These are phyloP conservation scores for Amanita phalloides DNA, from an alignment of 768 basidiomycete genomes.

Conservation along the genomic window DNA sequence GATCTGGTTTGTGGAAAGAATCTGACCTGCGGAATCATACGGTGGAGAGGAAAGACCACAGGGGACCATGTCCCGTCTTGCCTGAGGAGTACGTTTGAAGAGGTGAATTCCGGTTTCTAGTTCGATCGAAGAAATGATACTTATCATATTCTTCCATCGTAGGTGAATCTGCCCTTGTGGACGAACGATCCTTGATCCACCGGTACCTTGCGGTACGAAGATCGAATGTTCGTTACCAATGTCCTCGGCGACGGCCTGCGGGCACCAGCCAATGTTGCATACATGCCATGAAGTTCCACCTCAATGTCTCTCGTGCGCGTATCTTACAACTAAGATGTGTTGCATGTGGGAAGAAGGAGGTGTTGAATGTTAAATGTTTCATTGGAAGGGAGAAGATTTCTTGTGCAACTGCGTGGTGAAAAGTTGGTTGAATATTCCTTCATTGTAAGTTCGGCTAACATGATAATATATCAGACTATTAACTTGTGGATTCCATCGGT, in stretches of 20 bases:
- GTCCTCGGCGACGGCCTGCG: constrained; percentile 64
- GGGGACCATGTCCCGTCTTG: constrained; percentile 75
- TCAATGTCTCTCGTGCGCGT: constrained; percentile 79
- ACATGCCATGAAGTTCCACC: constrained; percentile 66
- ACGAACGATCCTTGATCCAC: constrained; percentile 79
- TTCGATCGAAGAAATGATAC: not conserved
- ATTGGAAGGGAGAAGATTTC: constrained; percentile 66
- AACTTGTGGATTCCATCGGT: constrained; percentile 83
- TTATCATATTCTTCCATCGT: constrained; percentile 6
- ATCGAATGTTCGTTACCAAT: constrained; percentile 77
- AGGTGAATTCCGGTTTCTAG: constrained; percentile 36
- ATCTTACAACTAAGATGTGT: constrained; percentile 68
- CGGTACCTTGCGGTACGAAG: constrained; percentile 76
- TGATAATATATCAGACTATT: constrained; percentile 38
- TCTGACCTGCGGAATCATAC: constrained; percentile 64
- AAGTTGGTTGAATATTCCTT: constrained; percentile 30
- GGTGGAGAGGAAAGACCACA: constrained; percentile 77
- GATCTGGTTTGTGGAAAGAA: constrained; percentile 69
- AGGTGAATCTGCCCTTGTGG: constrained; percentile 81
- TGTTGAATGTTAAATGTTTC: constrained; percentile 81
- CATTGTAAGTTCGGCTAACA: not conserved
- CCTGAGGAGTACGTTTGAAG: constrained; percentile 84
- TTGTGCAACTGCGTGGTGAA: constrained; percentile 73
- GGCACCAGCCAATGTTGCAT: constrained; percentile 71
- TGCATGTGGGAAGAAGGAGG: constrained; percentile 81